Conservation (phyloP, 1,284 basidiomycete genomes). For the Cutaneotrichosporon cavernicola region DNA sequence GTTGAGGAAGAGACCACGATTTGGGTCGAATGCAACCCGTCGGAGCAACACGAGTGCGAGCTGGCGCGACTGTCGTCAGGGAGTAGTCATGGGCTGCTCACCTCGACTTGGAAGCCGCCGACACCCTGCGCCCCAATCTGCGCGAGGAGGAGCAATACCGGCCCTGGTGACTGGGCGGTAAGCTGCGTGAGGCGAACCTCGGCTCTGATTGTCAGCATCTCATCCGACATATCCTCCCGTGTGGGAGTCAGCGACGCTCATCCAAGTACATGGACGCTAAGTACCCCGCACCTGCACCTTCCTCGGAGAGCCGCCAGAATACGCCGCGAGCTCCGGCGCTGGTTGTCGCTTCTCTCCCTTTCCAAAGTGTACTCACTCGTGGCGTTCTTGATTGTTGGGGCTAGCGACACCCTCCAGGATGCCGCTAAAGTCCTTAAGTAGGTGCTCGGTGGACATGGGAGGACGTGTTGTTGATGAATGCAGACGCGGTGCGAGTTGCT, state of each 20-base stretch:
- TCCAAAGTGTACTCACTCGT: conserved; percentile 31
- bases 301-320: too few relatives aligned
- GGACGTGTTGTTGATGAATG: conserved; percentile 2
- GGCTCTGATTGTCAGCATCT: conserved; percentile 29
- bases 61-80: conserved; percentile 37
- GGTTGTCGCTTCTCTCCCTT: neutral
- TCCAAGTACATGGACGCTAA: neutral
- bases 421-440: conserved; percentile 40
- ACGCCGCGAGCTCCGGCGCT: neutral
- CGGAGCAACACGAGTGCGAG: conserved; percentile 42
- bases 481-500: neutral
- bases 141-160: conserved; percentile 41
- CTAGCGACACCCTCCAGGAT: conserved; percentile 44
- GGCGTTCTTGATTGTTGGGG: conserved; percentile 31
- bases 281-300: neutral
- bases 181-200: conserved; percentile 38
- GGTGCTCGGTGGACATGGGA: conserved; percentile 44
- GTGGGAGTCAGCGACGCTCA: neutral
- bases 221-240: neutral
- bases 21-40: conserved; percentile 38
- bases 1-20: conserved; percentile 28
- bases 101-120: conserved; percentile 49
- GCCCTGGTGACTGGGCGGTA: conserved; percentile 33
- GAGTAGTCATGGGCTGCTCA: conserved; percentile 22
- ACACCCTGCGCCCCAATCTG: conserved; percentile 49